phyloP scores from a whole-genome alignment of 2,329 filamentous ascomycete genomes.

The Trichoderma harzianum region DNA sequence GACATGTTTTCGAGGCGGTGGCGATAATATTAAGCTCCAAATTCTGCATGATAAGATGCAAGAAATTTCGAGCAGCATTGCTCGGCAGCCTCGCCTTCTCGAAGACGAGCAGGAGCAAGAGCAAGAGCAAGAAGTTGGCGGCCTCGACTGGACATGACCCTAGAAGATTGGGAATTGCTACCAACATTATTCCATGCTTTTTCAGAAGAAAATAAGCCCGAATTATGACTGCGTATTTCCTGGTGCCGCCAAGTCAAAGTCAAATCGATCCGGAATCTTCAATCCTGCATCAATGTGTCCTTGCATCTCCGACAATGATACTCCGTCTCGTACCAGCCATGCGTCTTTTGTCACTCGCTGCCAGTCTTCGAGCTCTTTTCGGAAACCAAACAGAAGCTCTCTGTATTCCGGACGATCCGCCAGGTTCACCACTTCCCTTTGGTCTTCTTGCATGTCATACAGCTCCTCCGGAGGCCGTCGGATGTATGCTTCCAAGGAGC shows the following conservation, averaged over 20 bases:
- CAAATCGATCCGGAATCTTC: constrained; percentile 1
- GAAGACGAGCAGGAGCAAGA: neutral
- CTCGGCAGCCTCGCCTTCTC: neutral
- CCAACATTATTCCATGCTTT: too few species aligned
- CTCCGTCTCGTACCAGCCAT: neutral
- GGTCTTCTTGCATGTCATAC: constrained; percentile 2
- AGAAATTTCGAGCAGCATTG: neutral
- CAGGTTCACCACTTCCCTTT: neutral
- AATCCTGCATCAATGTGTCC: constrained; percentile 1
- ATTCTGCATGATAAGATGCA: constrained; percentile 7
- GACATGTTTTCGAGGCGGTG: neutral
- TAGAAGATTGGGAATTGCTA: neutral
- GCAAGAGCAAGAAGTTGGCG: neutral
- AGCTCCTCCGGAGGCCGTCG: constrained; percentile 2
- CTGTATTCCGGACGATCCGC: neutral
- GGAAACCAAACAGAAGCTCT: neutral
- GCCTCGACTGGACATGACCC: neutral
- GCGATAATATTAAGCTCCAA: constrained; percentile 6
- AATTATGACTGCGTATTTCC: neutral
- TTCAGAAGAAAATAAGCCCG: neutral
- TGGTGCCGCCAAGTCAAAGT: neutral
- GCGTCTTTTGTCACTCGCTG: constrained; percentile 1
- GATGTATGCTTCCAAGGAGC: constrained; percentile 1
- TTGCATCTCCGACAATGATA: constrained; percentile 8
- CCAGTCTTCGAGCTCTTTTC: neutral